Conservation (phyloP, 306 rosid genomes). For the Begonia masoniana region DNA sequence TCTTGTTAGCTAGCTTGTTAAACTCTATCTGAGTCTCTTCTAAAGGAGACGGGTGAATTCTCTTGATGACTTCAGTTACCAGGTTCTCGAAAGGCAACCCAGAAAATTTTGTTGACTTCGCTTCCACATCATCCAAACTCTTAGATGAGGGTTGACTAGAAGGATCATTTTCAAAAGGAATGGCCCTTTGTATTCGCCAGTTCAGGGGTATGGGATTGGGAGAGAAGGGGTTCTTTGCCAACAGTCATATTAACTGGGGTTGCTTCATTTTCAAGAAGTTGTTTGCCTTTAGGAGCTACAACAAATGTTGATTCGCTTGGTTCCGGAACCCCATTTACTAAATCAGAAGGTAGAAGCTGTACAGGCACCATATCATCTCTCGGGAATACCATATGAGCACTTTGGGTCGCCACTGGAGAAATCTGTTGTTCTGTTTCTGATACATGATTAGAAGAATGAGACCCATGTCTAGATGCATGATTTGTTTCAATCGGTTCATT, state of each 20-base stretch:
- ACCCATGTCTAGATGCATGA: constrained; percentile 26
- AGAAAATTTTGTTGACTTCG: constrained; percentile 21
- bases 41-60: constrained; percentile 29
- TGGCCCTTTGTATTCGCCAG: constrained; percentile 16
- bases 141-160: constrained; percentile 19
- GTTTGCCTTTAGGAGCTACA: constrained; percentile 16
- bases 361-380: constrained; percentile 47
- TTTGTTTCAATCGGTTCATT: constrained; percentile 27
- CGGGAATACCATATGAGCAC: constrained; percentile 19
- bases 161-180: constrained; percentile 15
- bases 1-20: constrained; percentile 16
- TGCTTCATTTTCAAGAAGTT: constrained; percentile 25
- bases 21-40: constrained; percentile 21
- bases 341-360: constrained; percentile 32
- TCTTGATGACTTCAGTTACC: constrained; percentile 42
- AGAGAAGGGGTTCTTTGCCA: constrained; percentile 23
- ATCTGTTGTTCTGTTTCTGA: constrained; percentile 23
- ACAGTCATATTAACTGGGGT: constrained; percentile 20
- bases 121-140: constrained; percentile 15
- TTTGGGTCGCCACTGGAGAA: constrained; percentile 22
- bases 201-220: constrained; percentile 33
- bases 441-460: constrained; percentile 22
- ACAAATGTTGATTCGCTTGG: constrained; percentile 26
- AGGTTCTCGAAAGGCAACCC: constrained; percentile 31
- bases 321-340: constrained; percentile 27